Base-by-base conservation (phyloP, 1,139 yeast species). In the Lodderomyces theae region DNA sequence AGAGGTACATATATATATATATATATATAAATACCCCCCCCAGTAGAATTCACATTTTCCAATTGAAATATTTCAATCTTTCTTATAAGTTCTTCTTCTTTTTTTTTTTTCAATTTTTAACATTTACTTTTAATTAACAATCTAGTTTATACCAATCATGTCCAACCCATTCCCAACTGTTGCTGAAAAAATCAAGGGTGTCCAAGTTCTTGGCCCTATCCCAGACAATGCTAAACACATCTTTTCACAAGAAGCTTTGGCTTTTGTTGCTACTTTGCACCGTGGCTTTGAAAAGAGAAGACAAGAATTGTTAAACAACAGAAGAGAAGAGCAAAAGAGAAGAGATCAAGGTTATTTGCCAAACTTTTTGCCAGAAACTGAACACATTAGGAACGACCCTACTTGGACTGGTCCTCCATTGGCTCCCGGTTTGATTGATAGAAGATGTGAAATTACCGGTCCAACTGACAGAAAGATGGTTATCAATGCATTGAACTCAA, bases 391-490 rank as follows among this genome's bases (percentile, higher is more conserved):
- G 61, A 79, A 83, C 34, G 88, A 85, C 59, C 73, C 82, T 30
- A 72, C 82, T 39, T 85, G 94, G 94, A 81, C 80, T 48, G 92
- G 92, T 32, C 87, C 92, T 30, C 69, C 82, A 33, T 79, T 84
- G 48, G 89, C 86, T 33, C 84, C 81, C 21, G 90, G 92, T 34
- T 74, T 85, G 49, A 79, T 75, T 51, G 94, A 85, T 69, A 75
- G 90, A 68, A 78, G 82, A 68, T 87, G 73, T 53, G 96, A 88
- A 65, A 81, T 88, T 62, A 88, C 96, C 24, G 96, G 96, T 35
- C 96, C 96, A 24, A 74, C 86, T 42, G 90, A 85, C 63, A 80
- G 96, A 52, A 89, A 89, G 64, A 89, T 89, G 97, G 84, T 89
- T 51, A 85, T 89, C 61, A 89, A 89, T 60, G 97, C 97, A 15